These are phyloP conservation scores for Venturia oleaginea DNA, from an alignment of 2,329 filamentous ascomycete genomes.

Conservation along the genomic window DNA sequence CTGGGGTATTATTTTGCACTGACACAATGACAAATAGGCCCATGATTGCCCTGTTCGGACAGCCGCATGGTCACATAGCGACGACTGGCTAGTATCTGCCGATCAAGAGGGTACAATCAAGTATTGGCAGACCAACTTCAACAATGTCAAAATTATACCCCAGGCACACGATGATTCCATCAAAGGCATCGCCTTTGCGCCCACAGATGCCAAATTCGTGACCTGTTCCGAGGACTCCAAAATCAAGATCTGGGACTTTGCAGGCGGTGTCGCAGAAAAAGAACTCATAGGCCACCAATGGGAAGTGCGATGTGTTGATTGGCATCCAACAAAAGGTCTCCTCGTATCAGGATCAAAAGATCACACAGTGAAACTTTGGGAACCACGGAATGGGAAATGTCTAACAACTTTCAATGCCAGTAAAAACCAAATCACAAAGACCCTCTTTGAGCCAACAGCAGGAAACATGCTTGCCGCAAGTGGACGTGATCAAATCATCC, in stretches of 20 bases:
- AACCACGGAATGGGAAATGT: conserved; percentile 82
- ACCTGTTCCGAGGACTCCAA: conserved; percentile 91
- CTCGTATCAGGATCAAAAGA: conserved; percentile 96
- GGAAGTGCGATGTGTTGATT: conserved; percentile 95
- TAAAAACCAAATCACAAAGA: conserved; percentile 94
- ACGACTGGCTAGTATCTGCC: conserved; percentile 93
- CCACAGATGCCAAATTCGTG: conserved; percentile 90
- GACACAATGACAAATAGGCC: conserved; percentile 38
- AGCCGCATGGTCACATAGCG: conserved; percentile 82
- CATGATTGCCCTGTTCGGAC: conserved; percentile 82
- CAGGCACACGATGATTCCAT: conserved; percentile 85
- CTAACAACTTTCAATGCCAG: conserved; percentile 91
- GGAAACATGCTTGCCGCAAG: conserved; percentile 84
- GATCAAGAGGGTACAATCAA: conserved; percentile 94
- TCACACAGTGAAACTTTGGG: conserved; percentile 95
- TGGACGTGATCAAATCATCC: conserved; percentile 83
- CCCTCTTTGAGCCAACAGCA: conserved; percentile 76
- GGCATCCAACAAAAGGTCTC: conserved; percentile 91
- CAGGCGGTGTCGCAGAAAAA: conserved; percentile 71
- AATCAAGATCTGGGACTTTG: conserved; percentile 94
- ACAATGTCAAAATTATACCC: conserved; percentile 84
- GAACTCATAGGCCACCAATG: conserved; percentile 89
- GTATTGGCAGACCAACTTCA: conserved; percentile 99
- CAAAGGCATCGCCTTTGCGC: conserved; percentile 84
- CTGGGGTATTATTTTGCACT: neutral